Base-by-base conservation (phyloP, 768 basidiomycete genomes). In the Auriculariales sp. region DNA sequence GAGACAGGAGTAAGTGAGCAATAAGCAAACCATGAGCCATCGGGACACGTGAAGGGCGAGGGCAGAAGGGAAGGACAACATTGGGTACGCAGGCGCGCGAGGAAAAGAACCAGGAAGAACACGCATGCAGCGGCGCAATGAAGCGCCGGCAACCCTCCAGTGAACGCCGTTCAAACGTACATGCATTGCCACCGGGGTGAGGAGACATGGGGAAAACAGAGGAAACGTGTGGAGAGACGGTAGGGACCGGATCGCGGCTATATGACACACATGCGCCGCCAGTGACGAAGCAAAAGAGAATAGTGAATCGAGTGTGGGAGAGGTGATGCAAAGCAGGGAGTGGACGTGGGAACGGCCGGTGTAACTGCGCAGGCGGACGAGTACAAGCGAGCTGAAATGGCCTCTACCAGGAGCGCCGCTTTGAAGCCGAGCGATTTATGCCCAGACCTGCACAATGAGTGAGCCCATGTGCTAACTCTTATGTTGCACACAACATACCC, bases 391-490 rank as follows among this genome's bases (percentile, higher is more conserved):
- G 28, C 24, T 32, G 28, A 35, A 31, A 42, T 28, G 31, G 31
- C 12, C 14, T 12, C 25, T 12, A 46, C 11, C 14, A 12, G 12
- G 44, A 12, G 12, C 12, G 12, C 44, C 14, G 11, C 14, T 12
- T 14, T 30, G 32, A 9, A 10, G 27, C 15, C 22, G 11, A 12
- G 29, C 14, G 15, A 33, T 39, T 53, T 72, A 90, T 70, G 87
- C 87, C 87, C 87, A 90, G 50, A 90, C 86, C 87, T 90, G 54
- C 19, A 54, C 34, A 58, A 44, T 59, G 22, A 55, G 55, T 33
- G 19, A 42, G 14, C 29, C n/a, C 27, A 49, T 31, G 22, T 36
- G 25, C 56, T 54, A 4, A 42, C 19, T 1, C 47, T 24, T 49
- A 50, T 12, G 32, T 15, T 45, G 39, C 30, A 22, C 17, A 44